These are phyloP conservation scores for Phytophthora podocarpi DNA, from an alignment of 352 stramenopile species.

Conservation along the genomic window DNA sequence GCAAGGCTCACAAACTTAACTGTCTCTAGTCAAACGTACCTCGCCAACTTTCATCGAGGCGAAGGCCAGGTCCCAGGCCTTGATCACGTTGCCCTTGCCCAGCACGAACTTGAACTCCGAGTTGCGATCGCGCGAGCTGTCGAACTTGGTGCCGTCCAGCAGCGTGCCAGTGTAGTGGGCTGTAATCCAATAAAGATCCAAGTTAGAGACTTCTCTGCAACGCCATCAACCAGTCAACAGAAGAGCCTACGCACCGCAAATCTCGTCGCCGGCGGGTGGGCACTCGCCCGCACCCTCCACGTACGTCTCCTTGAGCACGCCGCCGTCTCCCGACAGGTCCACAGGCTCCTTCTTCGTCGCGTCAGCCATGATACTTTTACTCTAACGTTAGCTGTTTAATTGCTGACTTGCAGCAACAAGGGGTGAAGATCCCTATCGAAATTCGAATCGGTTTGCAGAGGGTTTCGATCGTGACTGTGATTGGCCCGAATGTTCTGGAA, in stretches of 20 bases:
- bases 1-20: not conserved
- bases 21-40: conserved; percentile 26
- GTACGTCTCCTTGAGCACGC: conserved; percentile 93
- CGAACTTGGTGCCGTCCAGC: conserved; percentile 95
- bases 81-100: conserved; percentile 90
- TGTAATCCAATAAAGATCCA: conserved; percentile 15
- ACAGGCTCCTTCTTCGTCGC: conserved; percentile 45
- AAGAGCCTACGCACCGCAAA: conserved; percentile 56
- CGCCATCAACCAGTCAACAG: not conserved
- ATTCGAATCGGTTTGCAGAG: conserved; percentile 8
- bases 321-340: conserved; percentile 89
- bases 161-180: conserved; percentile 96
- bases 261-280: conserved; percentile 79
- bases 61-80: conserved; percentile 89
- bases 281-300: conserved; percentile 86
- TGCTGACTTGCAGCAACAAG: too few relatives aligned
- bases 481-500: conserved; percentile 59
- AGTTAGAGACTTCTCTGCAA: conserved; percentile 1
- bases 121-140: conserved; percentile 91
- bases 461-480: not conserved
- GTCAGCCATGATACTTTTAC: conserved; percentile 40
- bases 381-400: conserved; percentile 24
- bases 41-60: conserved; percentile 96
- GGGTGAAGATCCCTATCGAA: conserved; percentile 19
- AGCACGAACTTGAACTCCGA: conserved; percentile 90